phyloP scores from a whole-genome alignment of 2,329 filamentous ascomycete species.

The Hortaea sp. region DNA sequence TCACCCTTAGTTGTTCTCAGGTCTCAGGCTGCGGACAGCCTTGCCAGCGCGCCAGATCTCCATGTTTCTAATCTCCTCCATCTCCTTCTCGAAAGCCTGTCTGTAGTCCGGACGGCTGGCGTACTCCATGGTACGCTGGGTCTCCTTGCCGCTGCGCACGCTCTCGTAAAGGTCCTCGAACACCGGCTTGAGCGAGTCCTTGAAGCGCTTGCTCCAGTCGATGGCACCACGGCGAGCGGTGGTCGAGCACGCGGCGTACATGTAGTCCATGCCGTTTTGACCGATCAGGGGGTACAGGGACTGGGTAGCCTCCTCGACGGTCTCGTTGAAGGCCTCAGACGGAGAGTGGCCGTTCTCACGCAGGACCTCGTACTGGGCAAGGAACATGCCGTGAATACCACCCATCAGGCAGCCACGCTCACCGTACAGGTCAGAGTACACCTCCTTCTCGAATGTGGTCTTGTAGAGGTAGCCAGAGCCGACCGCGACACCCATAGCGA shows the following conservation, averaged over 20 bases:
- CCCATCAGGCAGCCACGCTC: slow-evolving; percentile 99
- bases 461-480: slow-evolving; percentile 98
- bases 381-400: slow-evolving; percentile 99
- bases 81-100: slow-evolving; percentile 93
- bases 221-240: slow-evolving; percentile 97
- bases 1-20: slow-evolving; percentile 25
- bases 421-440: slow-evolving; percentile 98
- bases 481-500: slow-evolving; percentile 92
- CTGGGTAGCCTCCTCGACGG: slow-evolving; percentile 98
- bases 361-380: slow-evolving; percentile 99
- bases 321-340: slow-evolving; percentile 99
- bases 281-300: slow-evolving; percentile 96
- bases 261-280: slow-evolving; percentile 99
- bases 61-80: slow-evolving; percentile 93
- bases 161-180: slow-evolving; percentile 96
- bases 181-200: slow-evolving; percentile 95
- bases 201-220: slow-evolving; percentile 96
- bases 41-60: slow-evolving; percentile 99
- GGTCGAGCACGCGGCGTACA: slow-evolving; percentile 99
- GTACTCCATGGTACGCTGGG: slow-evolving; percentile 91
- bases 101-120: slow-evolving; percentile 95
- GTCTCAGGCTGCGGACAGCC: slow-evolving; percentile 59
- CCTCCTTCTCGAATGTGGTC: slow-evolving; percentile 99
- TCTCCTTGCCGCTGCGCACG: slow-evolving; percentile 86
- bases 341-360: slow-evolving; percentile 96